Evolutionary conservation across 768 basidiomycete genomes (phyloP).

Genomic region (Hortiboletus flavorubellus): DNA sequence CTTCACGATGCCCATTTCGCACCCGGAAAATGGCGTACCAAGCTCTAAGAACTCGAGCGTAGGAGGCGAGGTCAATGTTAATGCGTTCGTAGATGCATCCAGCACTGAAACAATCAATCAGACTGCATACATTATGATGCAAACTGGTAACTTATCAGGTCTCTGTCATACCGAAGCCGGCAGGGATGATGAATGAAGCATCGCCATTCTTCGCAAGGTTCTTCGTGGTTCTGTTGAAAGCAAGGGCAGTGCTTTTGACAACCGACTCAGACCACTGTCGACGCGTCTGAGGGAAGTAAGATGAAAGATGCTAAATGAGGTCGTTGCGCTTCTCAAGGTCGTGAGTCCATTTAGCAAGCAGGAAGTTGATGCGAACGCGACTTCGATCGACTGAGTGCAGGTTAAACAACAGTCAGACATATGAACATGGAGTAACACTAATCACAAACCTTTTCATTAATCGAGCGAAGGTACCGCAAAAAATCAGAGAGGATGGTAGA

Average conservation of each 20-base stretch:
- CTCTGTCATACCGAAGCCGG: constrained; percentile 38
- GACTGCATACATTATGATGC: background rate
- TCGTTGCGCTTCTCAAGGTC: constrained; percentile 28
- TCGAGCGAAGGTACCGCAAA: constrained; percentile 25
- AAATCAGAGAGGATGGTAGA: constrained; percentile 26
- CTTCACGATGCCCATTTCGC: constrained; percentile 35
- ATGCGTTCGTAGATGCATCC: constrained; percentile 39
- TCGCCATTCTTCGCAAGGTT: constrained; percentile 19
- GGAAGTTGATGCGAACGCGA: constrained; percentile 40
- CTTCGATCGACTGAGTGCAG: constrained; percentile 28
- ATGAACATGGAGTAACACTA: constrained; percentile 3
- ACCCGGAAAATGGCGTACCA: constrained; percentile 29
- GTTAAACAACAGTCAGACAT: background rate
- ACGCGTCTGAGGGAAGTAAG: constrained; percentile 34
- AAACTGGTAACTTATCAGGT: constrained; percentile 29
- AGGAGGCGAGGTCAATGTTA: constrained; percentile 13
- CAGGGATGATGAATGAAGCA: constrained; percentile 35
- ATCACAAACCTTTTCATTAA: constrained; percentile 34
- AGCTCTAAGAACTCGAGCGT: constrained; percentile 38
- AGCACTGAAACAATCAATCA: constrained; percentile 20
- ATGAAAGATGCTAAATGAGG: constrained; percentile 23
- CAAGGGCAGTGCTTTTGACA: constrained; percentile 36
- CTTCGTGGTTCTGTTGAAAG: constrained; percentile 33
- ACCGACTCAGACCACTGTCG: constrained; percentile 43
- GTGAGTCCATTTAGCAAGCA: constrained; percentile 36